phyloP scores from a whole-genome alignment of 2,329 filamentous ascomycete genomes.

The Chrysoporthe puriensis region DNA sequence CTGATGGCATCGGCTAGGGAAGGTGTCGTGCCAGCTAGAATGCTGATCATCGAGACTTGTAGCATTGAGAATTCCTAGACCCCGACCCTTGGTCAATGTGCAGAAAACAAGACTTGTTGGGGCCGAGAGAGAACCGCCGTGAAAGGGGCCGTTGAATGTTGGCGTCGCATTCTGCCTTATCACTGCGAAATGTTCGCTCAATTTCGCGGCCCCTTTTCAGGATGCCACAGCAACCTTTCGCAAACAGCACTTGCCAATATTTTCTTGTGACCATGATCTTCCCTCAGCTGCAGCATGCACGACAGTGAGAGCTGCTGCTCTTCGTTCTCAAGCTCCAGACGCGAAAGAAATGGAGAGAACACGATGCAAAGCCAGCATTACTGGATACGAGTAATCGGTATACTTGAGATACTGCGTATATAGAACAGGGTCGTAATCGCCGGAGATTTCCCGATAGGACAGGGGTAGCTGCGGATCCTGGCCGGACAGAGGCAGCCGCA shows the following conservation, averaged over 20 bases:
- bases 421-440: neutral
- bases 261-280: neutral
- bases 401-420: neutral
- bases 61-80: conserved; percentile 6
- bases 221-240: neutral
- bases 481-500: conserved; percentile 16
- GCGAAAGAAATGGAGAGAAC: neutral
- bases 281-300: neutral
- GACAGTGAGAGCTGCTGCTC: neutral
- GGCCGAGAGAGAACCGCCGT: conserved; percentile 14
- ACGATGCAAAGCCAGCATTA: neutral
- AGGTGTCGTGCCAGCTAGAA: neutral
- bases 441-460: conserved; percentile 25
- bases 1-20: neutral
- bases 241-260: conserved; percentile 6
- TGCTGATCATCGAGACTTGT: neutral
- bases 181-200: conserved; percentile 19
- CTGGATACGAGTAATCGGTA: too few species aligned
- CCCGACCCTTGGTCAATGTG: conserved; percentile 8
- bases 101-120: neutral
- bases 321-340: neutral
- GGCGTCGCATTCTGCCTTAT: conserved; percentile 19
- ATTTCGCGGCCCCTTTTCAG: conserved; percentile 22
- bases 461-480: conserved; percentile 21
- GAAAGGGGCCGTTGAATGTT: conserved; percentile 4